Base-by-base conservation (phyloP, 805 yeast genomes). In the Starmerella riodocensis region DNA sequence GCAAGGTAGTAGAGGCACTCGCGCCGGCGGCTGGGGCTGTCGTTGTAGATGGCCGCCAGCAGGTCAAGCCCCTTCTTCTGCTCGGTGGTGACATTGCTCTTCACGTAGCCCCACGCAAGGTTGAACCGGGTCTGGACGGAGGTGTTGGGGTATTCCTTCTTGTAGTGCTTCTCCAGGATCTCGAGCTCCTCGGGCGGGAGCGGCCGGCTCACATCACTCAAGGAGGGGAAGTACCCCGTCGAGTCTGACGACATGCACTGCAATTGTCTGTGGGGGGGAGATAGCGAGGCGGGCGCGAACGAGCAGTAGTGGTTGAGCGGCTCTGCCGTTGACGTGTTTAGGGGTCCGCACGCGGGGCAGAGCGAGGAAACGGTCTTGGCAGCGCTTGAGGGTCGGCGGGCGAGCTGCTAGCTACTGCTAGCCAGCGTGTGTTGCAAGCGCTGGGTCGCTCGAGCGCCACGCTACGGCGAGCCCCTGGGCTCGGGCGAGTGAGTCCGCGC, bases 31-130 rank as follows among this genome's bases (percentile, higher is more conserved):
- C 73, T 70, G 0, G 94, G 88, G 0, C 79, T 78, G 36, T 74
- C 83, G 49, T 78, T 73, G 61, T 78, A 88, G 25, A 64, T 55
- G 41, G 57, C 53, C 2, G 46, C 71, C 43, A 91, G 64, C 22
- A 88, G 66, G 39, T 73, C 76, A 14, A 91, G 74, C 0, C 97
- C 99, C 36, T 78, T 67, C 50, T 78, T 69, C 54, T 82, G 93
- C 45, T 81, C 78, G 29, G 65, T 68, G 18, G 66, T 64, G 36
- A 68, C 66, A 36, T 59, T 55, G 2, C 93, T 76, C 57, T 84
- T 86, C 46, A 93, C 73, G 36, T 91, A 65, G 3, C 93, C 98
- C 98, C 99, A 91, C 0, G 96, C 93, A 52, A 81, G 82, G 60
- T 93, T 91, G 69, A 91, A 91, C 42, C 76, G 72, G 2, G 95